Base-by-base conservation (phyloP, 139 green algal genomes). In the Chlamydomonas eustigma region DNA sequence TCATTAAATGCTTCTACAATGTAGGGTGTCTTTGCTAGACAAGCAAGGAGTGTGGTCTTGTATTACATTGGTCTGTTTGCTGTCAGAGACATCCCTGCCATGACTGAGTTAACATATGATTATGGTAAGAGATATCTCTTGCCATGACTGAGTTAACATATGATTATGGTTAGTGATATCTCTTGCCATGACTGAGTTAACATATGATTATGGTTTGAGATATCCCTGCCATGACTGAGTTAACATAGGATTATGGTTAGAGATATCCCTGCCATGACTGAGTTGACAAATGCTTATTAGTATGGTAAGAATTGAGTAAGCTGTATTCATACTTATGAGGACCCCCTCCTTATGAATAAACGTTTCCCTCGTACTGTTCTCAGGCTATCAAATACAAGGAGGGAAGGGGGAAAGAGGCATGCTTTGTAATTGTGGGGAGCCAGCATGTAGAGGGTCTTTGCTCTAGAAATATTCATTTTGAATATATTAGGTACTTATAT, bases 51-150 rank as follows among this genome's bases (percentile, higher is more conserved):
- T 64, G 81, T 51, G 4, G 51, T 91, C n/a, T 44, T 71, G 8
- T 90, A 92, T 76, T 35, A 67, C n/a, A 76, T 92, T 0, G 76
- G 70, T 2, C 50, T 91, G 1, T 85, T 86, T 67, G 83, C 85
- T 0, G 25, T 8, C 12, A 5, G 67, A 28, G 64, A 89, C 76
- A 90, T 93, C 67, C 66, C 78, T 1, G 50, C 76, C 0, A 58
- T 72, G 51, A 76, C 63, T n/a, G 89, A 93, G 78, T 75, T 93
- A 35, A 78, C 68, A 0, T 93, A 92, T 73, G 74, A 91, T 65
- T 91, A 91, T 75, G 75, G 76, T 33, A 51, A 50, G 66, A 69
- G 30, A n/a, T 3, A 51, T 24, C 3, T 24, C 38, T 4, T 28
- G 70, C 4, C 37, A 76, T 18, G 51, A 76, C 63, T 22, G 89